phyloP scores from a whole-genome alignment of 2,329 filamentous ascomycete genomes.

The Mollisia scopiformis region DNA sequence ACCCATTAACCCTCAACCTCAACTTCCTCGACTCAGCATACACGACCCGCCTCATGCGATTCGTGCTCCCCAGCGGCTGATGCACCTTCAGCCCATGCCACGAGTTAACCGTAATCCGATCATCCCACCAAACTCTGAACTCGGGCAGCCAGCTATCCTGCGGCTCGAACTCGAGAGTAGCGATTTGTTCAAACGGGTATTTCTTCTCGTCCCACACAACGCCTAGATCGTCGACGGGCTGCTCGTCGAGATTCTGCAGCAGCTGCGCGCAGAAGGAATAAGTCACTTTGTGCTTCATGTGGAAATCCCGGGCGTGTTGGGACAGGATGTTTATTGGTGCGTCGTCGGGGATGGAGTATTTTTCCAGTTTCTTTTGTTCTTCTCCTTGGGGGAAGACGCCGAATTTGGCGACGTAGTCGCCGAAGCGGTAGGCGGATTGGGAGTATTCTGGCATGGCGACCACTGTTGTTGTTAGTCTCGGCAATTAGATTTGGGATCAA shows the following conservation, averaged over 20 bases:
- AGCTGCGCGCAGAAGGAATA: constrained; percentile 25
- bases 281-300: constrained; percentile 21
- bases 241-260: constrained; percentile 17
- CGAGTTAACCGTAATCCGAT: constrained; percentile 21
- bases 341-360: constrained; percentile 11
- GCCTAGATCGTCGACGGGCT: constrained; percentile 23
- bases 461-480: constrained; percentile 7
- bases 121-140: constrained; percentile 25
- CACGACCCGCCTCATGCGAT: constrained; percentile 22
- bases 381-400: constrained; percentile 19
- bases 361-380: constrained; percentile 19
- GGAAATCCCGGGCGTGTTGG: constrained; percentile 15
- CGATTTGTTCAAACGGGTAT: constrained; percentile 23
- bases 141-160: constrained; percentile 23
- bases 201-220: constrained; percentile 16
- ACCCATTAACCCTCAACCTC: constrained; percentile 24
- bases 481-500: not conserved
- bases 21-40: constrained; percentile 26
- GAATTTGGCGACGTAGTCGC: constrained; percentile 24
- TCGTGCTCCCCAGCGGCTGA: constrained; percentile 22
- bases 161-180: constrained; percentile 21
- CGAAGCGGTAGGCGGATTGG: constrained; percentile 22
- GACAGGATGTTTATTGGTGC: constrained; percentile 24
- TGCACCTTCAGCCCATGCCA: constrained; percentile 23
- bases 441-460: constrained; percentile 25